Base-by-base conservation (phyloP, 345 rosid genomes). In the Populus davidiana region DNA sequence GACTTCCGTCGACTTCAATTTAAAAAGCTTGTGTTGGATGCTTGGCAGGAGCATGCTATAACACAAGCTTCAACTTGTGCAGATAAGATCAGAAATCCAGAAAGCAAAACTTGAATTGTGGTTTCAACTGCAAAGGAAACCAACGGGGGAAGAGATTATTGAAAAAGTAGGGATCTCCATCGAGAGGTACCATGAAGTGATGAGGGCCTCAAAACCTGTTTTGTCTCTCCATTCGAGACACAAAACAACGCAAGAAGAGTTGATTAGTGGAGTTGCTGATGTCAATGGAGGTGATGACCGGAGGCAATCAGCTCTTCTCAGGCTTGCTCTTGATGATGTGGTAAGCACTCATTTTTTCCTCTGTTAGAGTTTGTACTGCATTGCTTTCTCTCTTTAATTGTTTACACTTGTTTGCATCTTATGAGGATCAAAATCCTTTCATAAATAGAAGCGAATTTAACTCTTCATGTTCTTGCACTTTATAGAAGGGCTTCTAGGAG, bases 291-390 rank as follows among this genome's bases (percentile, higher is more conserved):
- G 88, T 69, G 93, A 91, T 83, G 87, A 72, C 67, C 78, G 79
- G 62, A 90, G 90, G 87, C 93, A 90, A 71, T 90, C 91, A 14
- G 94, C 98, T 81, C 89, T 92, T 85, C 93, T 93, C 70, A 89
- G 99, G 91, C 98, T 93, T 25, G 99, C 99, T 7, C 92, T 96
- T 65, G 99, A 96, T 70, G 99, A 93, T 69, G 99, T 96, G 90
- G 99, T 96, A 82, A 84, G 49, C 75, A 50, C 29, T 63, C 64
- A 31, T 71, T 66, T 25, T 61, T 35, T n/a, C 43, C 1, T 16
- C 50, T 50, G 68, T 74, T 73, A 36, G 61, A 70, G 31, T 70
- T 14, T 80, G 6, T 17, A 35, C 5, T 44, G 1, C 54, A 27
- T 49, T 25, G 9, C 31, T 35, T 47, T 35, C 66, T 77, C 68